A percentile compares a stretch with the other conserved stretches of the same genome.
These are phyloP conservation scores for Papiliotrema terrestris DNA, from an alignment of 1,284 basidiomycete species.

Conservation along the genomic window DNA sequence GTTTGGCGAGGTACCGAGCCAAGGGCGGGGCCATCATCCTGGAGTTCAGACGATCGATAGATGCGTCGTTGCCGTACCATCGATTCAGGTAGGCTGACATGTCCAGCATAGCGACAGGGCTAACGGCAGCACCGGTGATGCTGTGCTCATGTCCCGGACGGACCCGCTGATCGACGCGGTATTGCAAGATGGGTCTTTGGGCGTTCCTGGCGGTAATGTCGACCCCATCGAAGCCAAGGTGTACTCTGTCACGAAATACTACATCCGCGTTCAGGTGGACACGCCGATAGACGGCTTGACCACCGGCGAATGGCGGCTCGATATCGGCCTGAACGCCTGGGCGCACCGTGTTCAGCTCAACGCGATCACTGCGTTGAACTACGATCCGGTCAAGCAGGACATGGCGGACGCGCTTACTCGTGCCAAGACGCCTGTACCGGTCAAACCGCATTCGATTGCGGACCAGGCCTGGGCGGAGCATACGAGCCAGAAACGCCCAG, in stretches of 20 bases:
- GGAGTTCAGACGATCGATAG: constrained; percentile 54
- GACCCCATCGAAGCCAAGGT: constrained; percentile 56
- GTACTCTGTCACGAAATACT: constrained; percentile 48
- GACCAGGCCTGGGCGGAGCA: background rate
- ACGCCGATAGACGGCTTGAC: constrained; percentile 50
- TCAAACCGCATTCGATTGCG: constrained; percentile 8
- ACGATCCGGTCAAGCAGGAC: constrained; percentile 56
- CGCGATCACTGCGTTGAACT: constrained; percentile 61
- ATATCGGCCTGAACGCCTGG: constrained; percentile 66
- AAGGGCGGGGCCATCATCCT: constrained; percentile 12
- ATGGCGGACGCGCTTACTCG: background rate
- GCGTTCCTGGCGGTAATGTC: background rate
- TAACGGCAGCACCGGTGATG: constrained; percentile 56
- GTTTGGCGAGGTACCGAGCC: constrained; percentile 8
- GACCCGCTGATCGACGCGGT: constrained; percentile 52
- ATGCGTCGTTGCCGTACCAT: constrained; percentile 1
- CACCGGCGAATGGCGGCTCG: constrained; percentile 63
- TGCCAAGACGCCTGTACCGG: background rate
- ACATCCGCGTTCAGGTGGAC: constrained; percentile 60
- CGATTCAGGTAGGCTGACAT: constrained; percentile 3
- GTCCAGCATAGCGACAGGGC: background rate
- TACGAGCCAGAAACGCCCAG: constrained; percentile 21
- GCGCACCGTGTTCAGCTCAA: constrained; percentile 65
- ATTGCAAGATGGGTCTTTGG: background rate
- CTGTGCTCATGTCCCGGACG: constrained; percentile 61